These are phyloP conservation scores for Geotrichum fermentans DNA, from an alignment of 1,139 yeast species.

Conservation along the genomic window DNA sequence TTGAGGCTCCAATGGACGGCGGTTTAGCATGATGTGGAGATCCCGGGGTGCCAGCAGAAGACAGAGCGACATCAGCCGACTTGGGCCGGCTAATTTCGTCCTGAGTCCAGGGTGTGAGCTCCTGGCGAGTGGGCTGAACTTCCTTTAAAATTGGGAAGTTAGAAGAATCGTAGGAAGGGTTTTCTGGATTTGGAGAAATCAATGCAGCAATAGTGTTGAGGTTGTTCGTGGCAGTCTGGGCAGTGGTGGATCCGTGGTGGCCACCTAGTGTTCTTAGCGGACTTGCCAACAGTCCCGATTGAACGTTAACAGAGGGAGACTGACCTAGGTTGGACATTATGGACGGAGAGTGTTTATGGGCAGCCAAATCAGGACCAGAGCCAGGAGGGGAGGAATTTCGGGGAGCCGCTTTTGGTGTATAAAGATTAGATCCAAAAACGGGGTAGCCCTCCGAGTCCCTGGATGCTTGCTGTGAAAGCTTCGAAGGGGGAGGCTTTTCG, in stretches of 20 bases:
- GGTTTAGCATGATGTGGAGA: constrained; percentile 1
- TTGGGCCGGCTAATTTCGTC: constrained; percentile 32
- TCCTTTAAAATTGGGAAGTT: neutral
- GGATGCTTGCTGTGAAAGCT: neutral
- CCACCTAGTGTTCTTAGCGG: neutral
- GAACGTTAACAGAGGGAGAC: constrained; percentile 2
- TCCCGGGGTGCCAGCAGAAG: neutral
- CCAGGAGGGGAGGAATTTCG: constrained; percentile 8
- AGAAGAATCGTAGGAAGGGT: neutral
- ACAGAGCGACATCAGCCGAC: constrained; percentile 27
- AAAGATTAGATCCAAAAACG: neutral
- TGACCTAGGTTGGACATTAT: neutral
- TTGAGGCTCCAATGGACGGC: neutral
- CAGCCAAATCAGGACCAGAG: neutral
- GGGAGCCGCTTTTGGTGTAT: neutral
- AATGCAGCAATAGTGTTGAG: constrained; percentile 8
- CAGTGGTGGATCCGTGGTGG: neutral
- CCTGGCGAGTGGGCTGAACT: constrained; percentile 8
- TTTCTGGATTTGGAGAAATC: constrained; percentile 8
- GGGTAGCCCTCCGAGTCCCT: neutral
- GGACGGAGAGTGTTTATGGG: constrained; percentile 9
- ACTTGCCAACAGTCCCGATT: constrained; percentile 3
- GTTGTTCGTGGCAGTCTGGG: constrained; percentile 11
- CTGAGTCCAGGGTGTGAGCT: constrained; percentile 15
- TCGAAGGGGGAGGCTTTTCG: constrained; percentile 7